Base-by-base conservation (phyloP, 495 filamentous ascomycete species). In the Hypoxylon fuscum region DNA sequence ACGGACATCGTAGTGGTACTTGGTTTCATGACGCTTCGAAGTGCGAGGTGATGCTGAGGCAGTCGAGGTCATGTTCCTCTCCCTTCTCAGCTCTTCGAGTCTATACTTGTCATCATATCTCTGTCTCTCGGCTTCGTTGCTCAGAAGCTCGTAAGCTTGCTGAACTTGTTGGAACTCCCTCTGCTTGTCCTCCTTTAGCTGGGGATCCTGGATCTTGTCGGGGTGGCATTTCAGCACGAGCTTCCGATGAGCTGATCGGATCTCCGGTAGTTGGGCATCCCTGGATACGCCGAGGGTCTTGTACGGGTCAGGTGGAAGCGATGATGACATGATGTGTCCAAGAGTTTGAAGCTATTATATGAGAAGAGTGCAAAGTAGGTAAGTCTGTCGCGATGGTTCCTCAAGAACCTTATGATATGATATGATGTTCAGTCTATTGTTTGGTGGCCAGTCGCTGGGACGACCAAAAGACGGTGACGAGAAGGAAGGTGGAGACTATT, bases 91-190 rank as follows among this genome's bases (percentile, higher is more conserved):
- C 72, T 90, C 82, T 38, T 76, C 72, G 35, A 94, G 74, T 67
- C 80, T 83, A 34, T 89, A 81, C 70, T 88, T 83, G 25, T 90
- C 85, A 73, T 98, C 92, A 75, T 97, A 96, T 55, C 84, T 85
- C 47, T 78, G 65, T 62, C 91, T 82, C 57, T 85, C 84, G 2
- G 76, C 78, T 22, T 93, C 89, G 71, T 97, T 90, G 69, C 87
- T 92, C 40, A 98, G 84, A 11, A 96, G 79, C 75, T 98, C 95
- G 73, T 96, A 98, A 42, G 95, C 92, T 61, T 93, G 84, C 73
- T 97, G 94, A 27, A 98, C 91, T 73, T 88, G 88, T 74, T 97
- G 92, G 72, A 97, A 98, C 76, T 96, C 86, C 54, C 91, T 87
- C 54, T 87, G 83, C 70, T 93, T 95, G 62, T 83, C 76, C 17